phyloP scores from a whole-genome alignment of 2,329 filamentous ascomycete genomes.

The Cladosporium colombiae region DNA sequence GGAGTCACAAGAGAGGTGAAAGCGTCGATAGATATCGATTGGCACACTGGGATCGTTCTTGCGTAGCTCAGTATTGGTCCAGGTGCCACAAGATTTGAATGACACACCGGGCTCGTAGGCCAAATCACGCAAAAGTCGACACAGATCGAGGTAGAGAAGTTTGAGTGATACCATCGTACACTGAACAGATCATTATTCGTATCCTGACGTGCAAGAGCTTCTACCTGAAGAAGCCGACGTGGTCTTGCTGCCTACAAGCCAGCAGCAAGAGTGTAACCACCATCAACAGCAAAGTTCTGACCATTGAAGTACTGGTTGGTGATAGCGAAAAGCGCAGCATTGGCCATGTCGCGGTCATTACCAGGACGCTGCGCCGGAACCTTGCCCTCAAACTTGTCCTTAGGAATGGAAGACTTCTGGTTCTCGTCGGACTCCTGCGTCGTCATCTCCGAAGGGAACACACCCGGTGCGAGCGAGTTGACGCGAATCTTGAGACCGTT shows the following conservation, averaged over 20 bases:
- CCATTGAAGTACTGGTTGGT: constrained; percentile 54
- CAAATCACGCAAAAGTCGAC: too few species aligned
- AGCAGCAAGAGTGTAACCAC: constrained; percentile 51
- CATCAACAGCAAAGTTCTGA: constrained; percentile 54
- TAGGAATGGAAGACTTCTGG: constrained; percentile 57
- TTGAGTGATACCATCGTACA: neutral
- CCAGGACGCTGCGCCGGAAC: constrained; percentile 56
- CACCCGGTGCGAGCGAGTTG: constrained; percentile 58
- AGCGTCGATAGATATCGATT: neutral
- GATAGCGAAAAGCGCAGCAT: constrained; percentile 57
- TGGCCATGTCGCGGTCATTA: constrained; percentile 61
- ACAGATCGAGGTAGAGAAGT: neutral
- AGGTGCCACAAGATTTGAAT: too few species aligned
- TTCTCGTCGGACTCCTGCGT: constrained; percentile 52
- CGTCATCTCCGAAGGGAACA: constrained; percentile 62
- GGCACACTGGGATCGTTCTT: neutral
- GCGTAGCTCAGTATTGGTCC: too few species aligned
- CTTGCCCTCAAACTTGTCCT: constrained; percentile 53
- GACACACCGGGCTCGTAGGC: too few species aligned
- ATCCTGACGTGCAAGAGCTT: neutral
- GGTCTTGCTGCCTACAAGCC: constrained; percentile 29
- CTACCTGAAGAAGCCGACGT: neutral
- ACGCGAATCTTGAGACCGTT: constrained; percentile 56
- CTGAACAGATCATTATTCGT: neutral
- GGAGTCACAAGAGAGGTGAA: too few species aligned